These are phyloP conservation scores for Trichocladium uniseriatum DNA, from an alignment of 495 filamentous ascomycete species.

Conservation along the genomic window DNA sequence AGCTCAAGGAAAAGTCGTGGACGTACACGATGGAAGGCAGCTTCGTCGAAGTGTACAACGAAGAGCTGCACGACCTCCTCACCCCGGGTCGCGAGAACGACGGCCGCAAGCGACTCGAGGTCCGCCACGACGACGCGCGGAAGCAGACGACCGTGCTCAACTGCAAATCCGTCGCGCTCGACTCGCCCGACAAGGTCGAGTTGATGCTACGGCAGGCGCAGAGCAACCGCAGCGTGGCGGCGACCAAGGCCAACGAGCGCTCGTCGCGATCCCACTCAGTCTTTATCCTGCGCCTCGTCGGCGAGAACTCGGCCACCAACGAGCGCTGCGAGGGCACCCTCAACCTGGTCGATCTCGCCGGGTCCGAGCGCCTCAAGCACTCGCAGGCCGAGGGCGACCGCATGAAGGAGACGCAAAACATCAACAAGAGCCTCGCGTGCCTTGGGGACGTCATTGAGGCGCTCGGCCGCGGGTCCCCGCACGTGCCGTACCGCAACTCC, in stretches of 20 bases:
- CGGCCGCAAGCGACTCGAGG: slow-evolving; percentile 84
- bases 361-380: slow-evolving; percentile 83
- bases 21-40: slow-evolving; percentile 86
- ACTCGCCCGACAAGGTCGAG: slow-evolving; percentile 69
- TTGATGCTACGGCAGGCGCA: slow-evolving; percentile 67
- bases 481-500: slow-evolving; percentile 91
- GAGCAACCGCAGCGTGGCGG: slow-evolving; percentile 81
- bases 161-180: slow-evolving; percentile 67
- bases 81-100: slow-evolving; percentile 60
- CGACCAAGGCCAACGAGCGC: slow-evolving; percentile 91
- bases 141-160: slow-evolving; percentile 81
- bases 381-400: slow-evolving; percentile 74
- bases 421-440: slow-evolving; percentile 88
- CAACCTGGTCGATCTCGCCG: slow-evolving; percentile 93
- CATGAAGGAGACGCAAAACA: slow-evolving; percentile 90
- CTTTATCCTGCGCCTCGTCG: slow-evolving; percentile 85
- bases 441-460: slow-evolving; percentile 92
- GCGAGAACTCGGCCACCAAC: slow-evolving; percentile 69
- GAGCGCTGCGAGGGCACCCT: slow-evolving; percentile 86
- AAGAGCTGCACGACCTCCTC: slow-evolving; percentile 88
- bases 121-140: slow-evolving; percentile 71
- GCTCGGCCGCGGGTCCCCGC: slow-evolving; percentile 73
- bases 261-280: slow-evolving; percentile 92
- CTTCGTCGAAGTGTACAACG: slow-evolving; percentile 99
- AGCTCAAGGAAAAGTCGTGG: slow-evolving; percentile 86